Evolutionary conservation across 805 yeast species (phyloP).

Genomic region (Starmerella riodocensis): DNA sequence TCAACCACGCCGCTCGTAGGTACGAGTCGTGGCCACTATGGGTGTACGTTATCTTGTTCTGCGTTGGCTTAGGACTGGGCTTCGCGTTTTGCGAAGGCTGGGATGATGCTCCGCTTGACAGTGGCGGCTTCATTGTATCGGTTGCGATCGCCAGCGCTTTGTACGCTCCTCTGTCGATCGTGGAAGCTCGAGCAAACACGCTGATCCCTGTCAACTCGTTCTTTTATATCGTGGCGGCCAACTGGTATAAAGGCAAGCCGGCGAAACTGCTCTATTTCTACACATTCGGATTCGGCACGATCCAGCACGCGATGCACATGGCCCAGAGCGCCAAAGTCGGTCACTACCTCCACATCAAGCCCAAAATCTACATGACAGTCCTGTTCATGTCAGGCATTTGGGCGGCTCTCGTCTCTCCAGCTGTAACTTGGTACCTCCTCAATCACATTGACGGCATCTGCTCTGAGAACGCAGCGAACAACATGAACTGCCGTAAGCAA

Average conservation of each 20-base stretch:
- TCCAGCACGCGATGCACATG: slow-evolving; percentile 42
- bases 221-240: slow-evolving; percentile 39
- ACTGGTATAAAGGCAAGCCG: slow-evolving; percentile 32
- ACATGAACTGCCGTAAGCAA: slow-evolving; percentile 45
- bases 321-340: slow-evolving; percentile 36
- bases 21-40: slow-evolving; percentile 52
- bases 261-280: slow-evolving; percentile 49
- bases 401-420: slow-evolving; percentile 32
- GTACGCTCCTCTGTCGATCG: slow-evolving; percentile 49
- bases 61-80: slow-evolving; percentile 19
- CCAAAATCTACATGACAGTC: slow-evolving; percentile 43
- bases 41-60: slow-evolving; percentile 40
- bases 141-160: slow-evolving; percentile 43
- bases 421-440: slow-evolving; percentile 33
- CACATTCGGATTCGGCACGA: slow-evolving; percentile 41
- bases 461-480: slow-evolving; percentile 38
- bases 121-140: slow-evolving; percentile 33
- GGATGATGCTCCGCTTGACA: slow-evolving; percentile 35
- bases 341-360: slow-evolving; percentile 53
- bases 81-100: slow-evolving; percentile 25
- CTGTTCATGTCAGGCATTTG: slow-evolving; percentile 35
- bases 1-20: slow-evolving; percentile 38
- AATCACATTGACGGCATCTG: slow-evolving; percentile 34
- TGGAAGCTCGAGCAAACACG: slow-evolving; percentile 52
- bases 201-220: slow-evolving; percentile 48